Evolutionary conservation across 2,329 filamentous ascomycete genomes (phyloP).

Genomic region (Trichophyton benhamiae): DNA sequence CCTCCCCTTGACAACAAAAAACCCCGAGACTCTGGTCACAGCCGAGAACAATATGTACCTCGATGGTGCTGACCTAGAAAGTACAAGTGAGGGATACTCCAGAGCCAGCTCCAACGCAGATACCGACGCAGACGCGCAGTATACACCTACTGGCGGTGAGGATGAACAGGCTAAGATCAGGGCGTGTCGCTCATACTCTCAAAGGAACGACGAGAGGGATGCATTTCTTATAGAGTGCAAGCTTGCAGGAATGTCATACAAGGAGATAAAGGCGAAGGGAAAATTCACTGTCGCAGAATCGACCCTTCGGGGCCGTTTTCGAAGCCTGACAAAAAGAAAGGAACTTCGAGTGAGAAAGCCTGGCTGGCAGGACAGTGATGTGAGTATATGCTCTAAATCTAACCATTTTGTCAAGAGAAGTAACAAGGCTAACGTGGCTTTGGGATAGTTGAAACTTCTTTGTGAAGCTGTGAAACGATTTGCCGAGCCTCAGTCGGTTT

Average conservation of each 20-base stretch:
- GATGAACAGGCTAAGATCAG: not conserved
- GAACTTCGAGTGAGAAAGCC: constrained; percentile 36
- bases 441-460: constrained; percentile 28
- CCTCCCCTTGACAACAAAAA: not conserved
- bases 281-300: constrained; percentile 37
- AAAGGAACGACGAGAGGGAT: constrained; percentile 22
- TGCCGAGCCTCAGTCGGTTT: constrained; percentile 12
- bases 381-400: constrained; percentile 19
- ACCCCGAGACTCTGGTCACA: not conserved
- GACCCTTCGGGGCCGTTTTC: constrained; percentile 36
- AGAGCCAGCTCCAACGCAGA: not conserved
- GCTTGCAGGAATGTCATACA: constrained; percentile 34
- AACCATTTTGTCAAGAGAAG: not conserved
- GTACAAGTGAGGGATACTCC: not conserved
- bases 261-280: constrained; percentile 34
- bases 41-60: not conserved
- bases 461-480: constrained; percentile 27
- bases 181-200: not conserved
- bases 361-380: constrained; percentile 32
- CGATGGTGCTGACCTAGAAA: not conserved
- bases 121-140: not conserved
- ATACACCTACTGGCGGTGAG: not conserved
- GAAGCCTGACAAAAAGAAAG: constrained; percentile 35
- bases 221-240: constrained; percentile 32
- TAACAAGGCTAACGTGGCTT: not conserved